Conservation (phyloP, 345 rosid genomes). For the Arabidopsis thaliana region DNA sequence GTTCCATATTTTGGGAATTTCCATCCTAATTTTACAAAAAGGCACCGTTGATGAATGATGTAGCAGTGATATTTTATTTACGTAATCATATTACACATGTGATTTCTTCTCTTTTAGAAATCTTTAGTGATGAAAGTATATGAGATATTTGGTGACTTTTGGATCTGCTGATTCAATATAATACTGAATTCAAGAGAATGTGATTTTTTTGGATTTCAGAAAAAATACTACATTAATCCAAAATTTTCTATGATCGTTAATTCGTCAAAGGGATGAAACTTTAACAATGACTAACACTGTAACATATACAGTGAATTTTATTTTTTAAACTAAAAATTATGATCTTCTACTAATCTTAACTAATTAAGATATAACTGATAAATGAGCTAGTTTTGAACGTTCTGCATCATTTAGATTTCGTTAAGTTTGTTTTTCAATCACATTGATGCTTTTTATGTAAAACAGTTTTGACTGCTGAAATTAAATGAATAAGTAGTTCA, state of each 20-base stretch:
- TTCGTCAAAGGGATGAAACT: not conserved
- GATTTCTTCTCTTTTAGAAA: slow-evolving; percentile 7
- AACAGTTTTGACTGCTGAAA: too few relatives aligned
- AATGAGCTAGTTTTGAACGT: too few relatives aligned
- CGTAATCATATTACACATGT: slow-evolving; percentile 30
- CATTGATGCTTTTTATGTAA: too few relatives aligned
- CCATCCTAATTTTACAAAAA: not conserved
- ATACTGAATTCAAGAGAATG: not conserved
- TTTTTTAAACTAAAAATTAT: too few relatives aligned
- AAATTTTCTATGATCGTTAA: not conserved
- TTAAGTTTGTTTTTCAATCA: too few relatives aligned
- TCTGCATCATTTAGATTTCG: too few relatives aligned
- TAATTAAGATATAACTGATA: too few relatives aligned
- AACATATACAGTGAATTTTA: too few relatives aligned
- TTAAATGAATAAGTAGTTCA: too few relatives aligned
- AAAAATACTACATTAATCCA: not conserved
- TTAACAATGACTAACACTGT: not conserved
- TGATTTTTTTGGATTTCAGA: not conserved
- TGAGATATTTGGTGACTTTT: slow-evolving; percentile 11
- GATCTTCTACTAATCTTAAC: too few relatives aligned
- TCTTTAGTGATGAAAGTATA: slow-evolving; percentile 1
- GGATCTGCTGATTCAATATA: not conserved
- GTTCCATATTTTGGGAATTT: slow-evolving; percentile 30
- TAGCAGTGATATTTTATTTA: not conserved
- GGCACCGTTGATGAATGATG: slow-evolving; percentile 9